Percentiles rank a stretch among this genome's conserved stretches.
Evolutionary conservation across 305 asterid genomes (phyloP).

Genomic region (Fraxinus greggii): DNA sequence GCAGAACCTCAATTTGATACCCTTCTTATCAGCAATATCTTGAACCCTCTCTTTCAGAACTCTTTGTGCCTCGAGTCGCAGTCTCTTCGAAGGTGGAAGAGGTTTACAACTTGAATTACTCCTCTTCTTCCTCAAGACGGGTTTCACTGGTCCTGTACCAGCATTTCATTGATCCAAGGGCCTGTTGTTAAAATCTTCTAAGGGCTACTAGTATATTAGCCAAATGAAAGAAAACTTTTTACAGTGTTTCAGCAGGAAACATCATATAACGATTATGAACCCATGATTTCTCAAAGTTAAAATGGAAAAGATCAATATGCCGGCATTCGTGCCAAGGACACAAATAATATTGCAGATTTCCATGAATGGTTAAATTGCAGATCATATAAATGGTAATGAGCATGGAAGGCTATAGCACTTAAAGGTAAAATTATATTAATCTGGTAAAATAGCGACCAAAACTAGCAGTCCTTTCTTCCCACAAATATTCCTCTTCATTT

Average conservation of each 20-base stretch:
- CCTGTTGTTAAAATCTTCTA: conserved; percentile 71
- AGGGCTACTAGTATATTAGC: conserved; percentile 37
- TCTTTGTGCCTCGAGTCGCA: conserved; percentile 95
- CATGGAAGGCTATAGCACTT: background rate
- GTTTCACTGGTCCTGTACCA: conserved; percentile 92
- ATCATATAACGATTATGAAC: background rate
- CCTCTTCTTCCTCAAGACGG: conserved; percentile 60
- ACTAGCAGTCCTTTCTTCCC: background rate
- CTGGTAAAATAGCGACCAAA: background rate
- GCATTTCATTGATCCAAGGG: conserved; percentile 78
- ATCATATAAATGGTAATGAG: background rate
- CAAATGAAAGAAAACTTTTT: conserved; percentile 6
- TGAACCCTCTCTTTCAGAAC: conserved; percentile 97
- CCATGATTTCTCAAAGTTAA: conserved; percentile 2
- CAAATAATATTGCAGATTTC: background rate
- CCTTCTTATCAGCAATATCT: conserved; percentile 95
- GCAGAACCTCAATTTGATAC: conserved; percentile 94
- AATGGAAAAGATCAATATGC: background rate
- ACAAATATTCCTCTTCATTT: conserved; percentile 7
- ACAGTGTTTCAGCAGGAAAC: background rate
- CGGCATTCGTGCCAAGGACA: background rate
- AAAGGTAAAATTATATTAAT: background rate
- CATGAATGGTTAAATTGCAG: background rate
- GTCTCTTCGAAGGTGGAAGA: conserved; percentile 96
- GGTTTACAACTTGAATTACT: conserved; percentile 66